Base-by-base conservation (phyloP, 768 basidiomycete species). In the Suillus lakei region DNA sequence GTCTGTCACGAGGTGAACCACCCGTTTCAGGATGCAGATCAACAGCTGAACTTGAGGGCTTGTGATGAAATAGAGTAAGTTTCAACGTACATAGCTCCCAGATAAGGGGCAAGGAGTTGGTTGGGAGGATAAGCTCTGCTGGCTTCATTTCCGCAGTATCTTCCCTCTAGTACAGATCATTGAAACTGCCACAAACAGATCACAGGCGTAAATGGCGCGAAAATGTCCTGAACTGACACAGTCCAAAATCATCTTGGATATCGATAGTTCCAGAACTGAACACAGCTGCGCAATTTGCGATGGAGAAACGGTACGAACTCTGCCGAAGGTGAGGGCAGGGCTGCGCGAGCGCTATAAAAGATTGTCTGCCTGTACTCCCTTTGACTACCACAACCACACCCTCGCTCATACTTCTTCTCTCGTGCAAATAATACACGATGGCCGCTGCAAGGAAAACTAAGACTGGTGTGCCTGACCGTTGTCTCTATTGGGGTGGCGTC, bases 281-380 rank as follows among this genome's bases (percentile, higher is more conserved):
- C 12, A 18, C 26, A 39, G 26, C 9, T 28, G 10, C 18, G 18
- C 26, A 59, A 39, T 59, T 59, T 26, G 56, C 18, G 56, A 12
- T 41, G 56, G 56, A 58, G 54, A 43, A 60, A 59, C 60, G 69
- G 62, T 69, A 66, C 73, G 67, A 54, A 36, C 38, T 62, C 56
- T 58, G 68, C 67, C 73, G 65, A 67, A 65, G 66, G 64, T 71
- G 65, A 76, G 75, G 75, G 75, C 75, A 75, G 74, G 72, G 61
- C 68, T 63, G 36, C 64, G 48, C 62, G 58, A 60, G 30, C 43
- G 62, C 39, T 66, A 75, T 75, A 75, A 77, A 53, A 73, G n/a
- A 6, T 43, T 62, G 64, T 48, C 8, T 55, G 59, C 32, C 9
- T 63, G 32, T 36, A 55, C 55, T 55, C 39, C 38, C 59, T 34